Percentiles rank a stretch among this genome's conserved stretches.
Conservation (phyloP, 1,284 basidiomycete species). For the Cryptococcus sp. region DNA sequence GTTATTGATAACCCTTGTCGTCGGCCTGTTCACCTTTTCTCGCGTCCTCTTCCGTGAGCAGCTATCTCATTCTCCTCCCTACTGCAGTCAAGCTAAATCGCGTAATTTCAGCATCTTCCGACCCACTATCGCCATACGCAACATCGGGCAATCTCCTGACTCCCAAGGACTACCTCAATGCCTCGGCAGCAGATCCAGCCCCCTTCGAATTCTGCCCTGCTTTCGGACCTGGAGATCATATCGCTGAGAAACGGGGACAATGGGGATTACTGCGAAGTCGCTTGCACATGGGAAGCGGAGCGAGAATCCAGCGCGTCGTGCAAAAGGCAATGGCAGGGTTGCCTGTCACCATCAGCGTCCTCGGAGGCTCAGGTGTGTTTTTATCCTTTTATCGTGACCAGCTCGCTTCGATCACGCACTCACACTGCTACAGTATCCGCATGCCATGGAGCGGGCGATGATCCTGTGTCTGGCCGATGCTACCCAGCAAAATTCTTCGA, state of each 20-base stretch:
- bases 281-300: slow-evolving; percentile 76
- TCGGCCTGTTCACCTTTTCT: slow-evolving; percentile 65
- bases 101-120: slow-evolving; percentile 17
- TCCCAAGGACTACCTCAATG: slow-evolving; percentile 55
- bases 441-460: slow-evolving; percentile 89
- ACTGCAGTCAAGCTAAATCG: slow-evolving; percentile 1
- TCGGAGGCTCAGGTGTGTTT: slow-evolving; percentile 80
- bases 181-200: slow-evolving; percentile 59
- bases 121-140: slow-evolving; percentile 22
- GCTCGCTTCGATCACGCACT: background rate
- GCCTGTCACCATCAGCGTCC: slow-evolving; percentile 84
- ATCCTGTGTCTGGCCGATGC: slow-evolving; percentile 78
- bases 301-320: slow-evolving; percentile 77
- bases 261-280: slow-evolving; percentile 73
- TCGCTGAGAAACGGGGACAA: slow-evolving; percentile 75
- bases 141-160: slow-evolving; percentile 31
- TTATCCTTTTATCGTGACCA: background rate
- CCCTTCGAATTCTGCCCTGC: slow-evolving; percentile 90
- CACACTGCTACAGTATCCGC: slow-evolving; percentile 66
- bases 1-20: slow-evolving; percentile 63
- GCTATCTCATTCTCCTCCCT: background rate
- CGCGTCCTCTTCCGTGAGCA: slow-evolving; percentile 59
- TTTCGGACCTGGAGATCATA: slow-evolving; percentile 74
- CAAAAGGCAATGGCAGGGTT: slow-evolving; percentile 81
- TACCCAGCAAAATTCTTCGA: slow-evolving; percentile 90